Evolutionary conservation across 768 basidiomycete genomes (phyloP).

Genomic region (Candolleomyces eurysporus): DNA sequence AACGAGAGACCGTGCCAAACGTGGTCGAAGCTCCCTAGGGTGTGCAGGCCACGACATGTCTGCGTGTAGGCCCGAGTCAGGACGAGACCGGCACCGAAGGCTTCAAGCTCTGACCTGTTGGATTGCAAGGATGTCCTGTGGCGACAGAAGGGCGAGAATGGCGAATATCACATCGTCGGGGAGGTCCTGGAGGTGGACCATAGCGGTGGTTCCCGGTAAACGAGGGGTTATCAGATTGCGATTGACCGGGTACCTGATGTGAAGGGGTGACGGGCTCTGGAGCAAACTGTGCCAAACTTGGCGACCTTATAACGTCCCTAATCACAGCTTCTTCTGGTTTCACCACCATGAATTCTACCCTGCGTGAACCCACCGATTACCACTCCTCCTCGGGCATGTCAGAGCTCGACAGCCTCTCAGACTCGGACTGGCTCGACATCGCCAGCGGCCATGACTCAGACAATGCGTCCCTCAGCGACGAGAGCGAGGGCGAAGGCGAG

Average conservation of each 20-base stretch:
- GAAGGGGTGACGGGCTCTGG: slow-evolving; percentile 5
- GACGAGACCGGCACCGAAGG: neutral
- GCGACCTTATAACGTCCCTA: neutral
- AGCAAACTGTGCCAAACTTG: slow-evolving; percentile 18
- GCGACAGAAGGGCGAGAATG: slow-evolving; percentile 9
- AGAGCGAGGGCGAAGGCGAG: slow-evolving; percentile 34
- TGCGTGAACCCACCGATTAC: slow-evolving; percentile 28
- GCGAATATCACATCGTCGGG: slow-evolving; percentile 9
- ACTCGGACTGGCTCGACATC: slow-evolving; percentile 85
- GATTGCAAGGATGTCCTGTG: slow-evolving; percentile 42
- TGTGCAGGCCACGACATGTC: slow-evolving; percentile 57
- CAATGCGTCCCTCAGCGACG: slow-evolving; percentile 64
- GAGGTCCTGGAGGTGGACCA: slow-evolving; percentile 3
- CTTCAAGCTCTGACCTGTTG: slow-evolving; percentile 37
- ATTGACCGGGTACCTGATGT: neutral
- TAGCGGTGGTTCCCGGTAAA: neutral
- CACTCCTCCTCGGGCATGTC: slow-evolving; percentile 45
- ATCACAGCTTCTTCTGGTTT: slow-evolving; percentile 20
- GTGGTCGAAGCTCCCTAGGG: slow-evolving; percentile 44
- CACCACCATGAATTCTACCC: slow-evolving; percentile 31
- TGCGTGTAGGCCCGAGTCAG: slow-evolving; percentile 33
- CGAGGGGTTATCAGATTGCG: neutral
- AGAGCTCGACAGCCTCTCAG: slow-evolving; percentile 66
- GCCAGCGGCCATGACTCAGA: slow-evolving; percentile 68
- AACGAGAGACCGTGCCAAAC: slow-evolving; percentile 49